phyloP scores from a whole-genome alignment of 116 monocot genomes.

The Posidonia oceanica region DNA sequence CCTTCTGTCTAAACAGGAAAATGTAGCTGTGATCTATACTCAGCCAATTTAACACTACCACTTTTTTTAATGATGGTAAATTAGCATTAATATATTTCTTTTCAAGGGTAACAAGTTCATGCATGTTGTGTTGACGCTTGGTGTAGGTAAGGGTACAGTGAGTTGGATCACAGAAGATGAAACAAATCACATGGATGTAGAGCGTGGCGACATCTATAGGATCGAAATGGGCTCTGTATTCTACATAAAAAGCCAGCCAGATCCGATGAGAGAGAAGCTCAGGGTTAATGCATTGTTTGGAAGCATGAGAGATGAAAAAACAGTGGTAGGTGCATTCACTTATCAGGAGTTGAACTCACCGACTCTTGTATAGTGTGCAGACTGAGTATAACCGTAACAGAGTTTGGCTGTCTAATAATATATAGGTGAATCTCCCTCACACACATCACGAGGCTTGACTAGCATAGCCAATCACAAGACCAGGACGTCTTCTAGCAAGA shows the following conservation, averaged over 20 bases:
- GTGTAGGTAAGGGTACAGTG: slow-evolving; percentile 52
- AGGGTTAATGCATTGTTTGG: slow-evolving; percentile 64
- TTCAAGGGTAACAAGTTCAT: not conserved
- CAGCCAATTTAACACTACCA: too few species aligned
- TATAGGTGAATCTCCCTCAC: too few species aligned
- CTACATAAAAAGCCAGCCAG: slow-evolving; percentile 43
- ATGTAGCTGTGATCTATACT: too few species aligned
- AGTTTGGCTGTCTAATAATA: too few species aligned
- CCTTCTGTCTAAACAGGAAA: not conserved
- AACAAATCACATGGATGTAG: slow-evolving; percentile 26
- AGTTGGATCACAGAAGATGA: slow-evolving; percentile 25
- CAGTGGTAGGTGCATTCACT: not conserved
- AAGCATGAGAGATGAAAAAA: not conserved
- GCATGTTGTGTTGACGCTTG: not conserved
- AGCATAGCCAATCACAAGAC: too few species aligned
- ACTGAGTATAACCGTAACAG: too few species aligned
- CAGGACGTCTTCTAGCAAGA: too few species aligned
- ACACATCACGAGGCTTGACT: too few species aligned
- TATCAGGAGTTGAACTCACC: not conserved
- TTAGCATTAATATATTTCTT: not conserved
- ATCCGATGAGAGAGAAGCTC: slow-evolving; percentile 41
- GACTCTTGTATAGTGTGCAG: too few species aligned
- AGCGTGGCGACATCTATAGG: slow-evolving; percentile 57
- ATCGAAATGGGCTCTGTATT: slow-evolving; percentile 47
- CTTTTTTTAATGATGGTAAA: too few species aligned